Evolutionary conservation across 257 asterid species (phyloP).

Genomic region (Scutellaria minor): DNA sequence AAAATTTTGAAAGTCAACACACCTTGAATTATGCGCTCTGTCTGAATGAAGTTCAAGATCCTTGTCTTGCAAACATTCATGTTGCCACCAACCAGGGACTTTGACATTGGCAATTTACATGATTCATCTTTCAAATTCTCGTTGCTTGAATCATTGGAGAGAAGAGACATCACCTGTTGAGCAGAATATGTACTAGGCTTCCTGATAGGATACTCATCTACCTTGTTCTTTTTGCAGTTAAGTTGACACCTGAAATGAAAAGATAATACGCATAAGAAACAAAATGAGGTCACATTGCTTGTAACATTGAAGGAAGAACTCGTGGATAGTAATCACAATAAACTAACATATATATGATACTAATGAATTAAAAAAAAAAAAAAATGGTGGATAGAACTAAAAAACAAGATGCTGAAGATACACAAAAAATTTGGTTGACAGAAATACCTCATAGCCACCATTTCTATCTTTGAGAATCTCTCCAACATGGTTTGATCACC

Average conservation of each 20-base stretch:
- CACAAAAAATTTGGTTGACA: conserved; percentile 24
- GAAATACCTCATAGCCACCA: conserved; percentile 71
- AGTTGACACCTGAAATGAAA: conserved; percentile 70
- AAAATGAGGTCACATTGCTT: conserved; percentile 9
- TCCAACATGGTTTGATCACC: conserved; percentile 75
- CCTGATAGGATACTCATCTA: conserved; percentile 57
- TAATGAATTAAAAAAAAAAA: too few relatives aligned
- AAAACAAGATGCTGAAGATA: neutral
- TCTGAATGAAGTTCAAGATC: conserved; percentile 61
- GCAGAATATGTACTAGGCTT: conserved; percentile 51
- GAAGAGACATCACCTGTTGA: conserved; percentile 49
- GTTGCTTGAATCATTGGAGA: conserved; percentile 64
- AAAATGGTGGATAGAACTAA: neutral
- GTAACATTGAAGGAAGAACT: neutral
- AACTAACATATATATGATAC: too few relatives aligned
- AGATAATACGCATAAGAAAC: conserved; percentile 27
- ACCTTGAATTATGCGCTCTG: conserved; percentile 87
- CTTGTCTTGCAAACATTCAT: conserved; percentile 79
- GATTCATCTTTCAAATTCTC: conserved; percentile 75
- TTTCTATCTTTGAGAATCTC: conserved; percentile 82
- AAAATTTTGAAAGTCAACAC: conserved; percentile 36
- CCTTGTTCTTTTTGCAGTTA: conserved; percentile 74
- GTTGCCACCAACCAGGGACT: conserved; percentile 80
- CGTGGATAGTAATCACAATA: neutral
- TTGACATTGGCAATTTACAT: conserved; percentile 75